Conservation (phyloP, 139 green algal species). For the Choricystis sp. region DNA sequence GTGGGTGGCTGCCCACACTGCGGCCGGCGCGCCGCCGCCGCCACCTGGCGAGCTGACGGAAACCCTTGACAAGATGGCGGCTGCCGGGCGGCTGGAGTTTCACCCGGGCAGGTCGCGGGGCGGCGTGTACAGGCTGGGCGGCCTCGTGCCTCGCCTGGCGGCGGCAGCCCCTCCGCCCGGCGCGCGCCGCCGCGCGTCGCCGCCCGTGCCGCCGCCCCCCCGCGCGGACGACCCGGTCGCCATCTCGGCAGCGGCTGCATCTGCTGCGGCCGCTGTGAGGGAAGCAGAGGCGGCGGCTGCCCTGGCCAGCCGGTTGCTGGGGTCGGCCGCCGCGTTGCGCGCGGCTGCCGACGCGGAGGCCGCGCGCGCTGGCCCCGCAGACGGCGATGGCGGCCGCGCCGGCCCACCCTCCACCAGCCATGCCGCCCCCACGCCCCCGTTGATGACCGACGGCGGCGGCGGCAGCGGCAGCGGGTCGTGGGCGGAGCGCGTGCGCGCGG, state of each 20-base stretch:
- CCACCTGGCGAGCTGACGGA: not conserved
- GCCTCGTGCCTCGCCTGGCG: conserved; percentile 3
- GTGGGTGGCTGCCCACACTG: conserved; percentile 13
- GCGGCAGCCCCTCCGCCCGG: no score
- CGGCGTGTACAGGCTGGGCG: conserved; percentile 7
- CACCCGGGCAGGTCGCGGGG: not conserved
- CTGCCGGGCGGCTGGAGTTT: conserved; percentile 6
- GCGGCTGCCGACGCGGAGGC: not conserved
- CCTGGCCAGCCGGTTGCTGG: not conserved
- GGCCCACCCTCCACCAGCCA: not conserved
- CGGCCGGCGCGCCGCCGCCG: not conserved
- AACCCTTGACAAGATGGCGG: conserved; percentile 12
- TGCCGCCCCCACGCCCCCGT: no score
- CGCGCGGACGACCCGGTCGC: not conserved
- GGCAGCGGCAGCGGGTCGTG: no score
- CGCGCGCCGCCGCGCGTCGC: no score
- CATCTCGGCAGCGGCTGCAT: not conserved
- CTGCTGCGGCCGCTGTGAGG: not conserved
- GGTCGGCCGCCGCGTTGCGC: not conserved
- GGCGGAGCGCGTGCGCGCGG: no score
- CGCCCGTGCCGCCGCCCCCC: not conserved
- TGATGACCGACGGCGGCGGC: no score
- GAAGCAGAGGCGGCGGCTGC: not conserved
- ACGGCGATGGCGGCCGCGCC: no score
- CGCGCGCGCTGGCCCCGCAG: not conserved